Percentiles rank a stretch among this genome's conserved stretches.
Conservation (phyloP, 495 filamentous ascomycete species). For the Tuber indicum region DNA sequence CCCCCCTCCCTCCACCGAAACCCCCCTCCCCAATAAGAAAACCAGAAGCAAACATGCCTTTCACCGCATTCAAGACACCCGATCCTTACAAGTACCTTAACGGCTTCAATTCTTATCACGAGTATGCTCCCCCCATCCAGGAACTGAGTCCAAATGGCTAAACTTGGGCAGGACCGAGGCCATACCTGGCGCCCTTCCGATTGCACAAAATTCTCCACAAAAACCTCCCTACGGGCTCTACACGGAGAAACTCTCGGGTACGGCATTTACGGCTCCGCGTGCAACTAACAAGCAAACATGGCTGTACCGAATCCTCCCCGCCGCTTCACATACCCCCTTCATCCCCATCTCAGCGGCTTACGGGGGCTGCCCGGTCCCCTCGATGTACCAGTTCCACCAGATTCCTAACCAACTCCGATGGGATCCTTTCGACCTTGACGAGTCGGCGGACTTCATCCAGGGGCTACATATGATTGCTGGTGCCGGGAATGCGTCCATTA, state of each 20-base stretch:
- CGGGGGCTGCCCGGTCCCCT: not conserved
- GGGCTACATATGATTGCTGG: slow-evolving; percentile 71
- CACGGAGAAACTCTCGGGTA: slow-evolving; percentile 88
- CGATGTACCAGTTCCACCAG: slow-evolving; percentile 51
- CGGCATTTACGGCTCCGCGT: slow-evolving; percentile 84
- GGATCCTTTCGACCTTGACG: slow-evolving; percentile 73
- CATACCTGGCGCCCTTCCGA: slow-evolving; percentile 44
- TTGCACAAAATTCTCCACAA: slow-evolving; percentile 80
- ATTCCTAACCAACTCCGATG: slow-evolving; percentile 87
- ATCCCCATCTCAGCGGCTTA: slow-evolving; percentile 42
- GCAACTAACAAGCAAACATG: slow-evolving; percentile 86
- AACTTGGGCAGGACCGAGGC: slow-evolving; percentile 24
- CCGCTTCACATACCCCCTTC: slow-evolving; percentile 75
- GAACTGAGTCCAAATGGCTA: not conserved
- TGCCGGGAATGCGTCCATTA: slow-evolving; percentile 74
- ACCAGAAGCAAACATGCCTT: slow-evolving; percentile 48
- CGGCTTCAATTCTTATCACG: slow-evolving; percentile 61
- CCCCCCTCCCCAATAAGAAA: too few relatives aligned
- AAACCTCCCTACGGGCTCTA: slow-evolving; percentile 80
- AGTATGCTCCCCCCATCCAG: slow-evolving; percentile 45
- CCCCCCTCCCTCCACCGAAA: too few relatives aligned
- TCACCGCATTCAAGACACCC: slow-evolving; percentile 50
- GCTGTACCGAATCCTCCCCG: slow-evolving; percentile 87
- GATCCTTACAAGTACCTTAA: slow-evolving; percentile 62
- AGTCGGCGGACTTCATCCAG: slow-evolving; percentile 43